Conservation (phyloP, 495 filamentous ascomycete genomes). For the Podospora australis region DNA sequence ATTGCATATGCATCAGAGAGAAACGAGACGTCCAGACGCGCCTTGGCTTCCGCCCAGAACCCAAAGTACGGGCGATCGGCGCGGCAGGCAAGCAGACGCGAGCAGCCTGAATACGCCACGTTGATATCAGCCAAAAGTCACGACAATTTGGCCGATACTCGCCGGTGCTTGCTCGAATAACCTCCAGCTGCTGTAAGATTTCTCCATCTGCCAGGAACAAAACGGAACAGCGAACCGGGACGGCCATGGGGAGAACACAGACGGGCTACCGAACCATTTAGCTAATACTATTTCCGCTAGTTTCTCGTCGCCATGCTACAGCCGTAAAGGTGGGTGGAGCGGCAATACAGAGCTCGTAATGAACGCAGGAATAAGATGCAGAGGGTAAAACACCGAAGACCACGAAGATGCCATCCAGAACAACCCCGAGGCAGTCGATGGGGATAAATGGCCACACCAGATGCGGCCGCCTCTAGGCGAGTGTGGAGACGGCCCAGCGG, state of each 20-base stretch:
- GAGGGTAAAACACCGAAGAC: no score
- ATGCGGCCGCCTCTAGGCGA: slow-evolving; percentile 14
- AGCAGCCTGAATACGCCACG: slow-evolving; percentile 31
- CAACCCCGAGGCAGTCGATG: slow-evolving; percentile 6
- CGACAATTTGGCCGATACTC: slow-evolving; percentile 22
- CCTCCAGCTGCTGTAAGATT: not conserved
- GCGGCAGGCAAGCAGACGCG: slow-evolving; percentile 15
- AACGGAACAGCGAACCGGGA: slow-evolving; percentile 1
- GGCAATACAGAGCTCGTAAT: no score
- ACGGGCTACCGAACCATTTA: not conserved
- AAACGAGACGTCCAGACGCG: slow-evolving; percentile 16
- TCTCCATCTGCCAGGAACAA: slow-evolving; percentile 20
- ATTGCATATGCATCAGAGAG: slow-evolving; percentile 23
- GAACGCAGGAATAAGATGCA: not conserved
- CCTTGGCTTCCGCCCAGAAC: slow-evolving; percentile 13
- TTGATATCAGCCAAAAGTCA: slow-evolving; percentile 33
- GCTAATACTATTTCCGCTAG: not conserved
- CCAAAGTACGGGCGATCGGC: slow-evolving; percentile 7
- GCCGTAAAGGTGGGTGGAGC: not conserved
- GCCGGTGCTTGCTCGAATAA: slow-evolving; percentile 3
- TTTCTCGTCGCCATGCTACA: no score
- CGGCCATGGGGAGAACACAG: slow-evolving; percentile 4
- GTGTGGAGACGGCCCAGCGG: slow-evolving; percentile 20
- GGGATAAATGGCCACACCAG: slow-evolving; percentile 23
- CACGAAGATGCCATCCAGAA: not conserved